phyloP scores from a whole-genome alignment of 139 green algal genomes.

The Chlorella sp. region DNA sequence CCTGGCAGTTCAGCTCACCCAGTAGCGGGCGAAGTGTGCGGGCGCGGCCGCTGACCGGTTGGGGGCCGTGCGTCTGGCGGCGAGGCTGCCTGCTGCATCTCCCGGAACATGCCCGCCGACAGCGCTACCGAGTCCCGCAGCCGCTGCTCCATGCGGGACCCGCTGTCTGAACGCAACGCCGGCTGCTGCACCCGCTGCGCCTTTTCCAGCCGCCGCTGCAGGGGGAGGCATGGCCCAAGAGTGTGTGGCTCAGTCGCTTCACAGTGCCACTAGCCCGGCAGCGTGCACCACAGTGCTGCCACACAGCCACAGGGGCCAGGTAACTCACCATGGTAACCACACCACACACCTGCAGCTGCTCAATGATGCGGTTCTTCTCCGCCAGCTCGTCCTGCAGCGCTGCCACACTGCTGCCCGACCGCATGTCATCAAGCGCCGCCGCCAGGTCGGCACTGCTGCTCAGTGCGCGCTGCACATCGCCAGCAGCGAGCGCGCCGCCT shows the following conservation, averaged over 20 bases:
- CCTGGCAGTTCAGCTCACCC: too few species aligned
- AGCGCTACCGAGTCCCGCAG: conserved; percentile 12
- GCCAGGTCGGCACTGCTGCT: conserved; percentile 16
- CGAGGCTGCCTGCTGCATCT: background rate
- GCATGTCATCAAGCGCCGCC: background rate
- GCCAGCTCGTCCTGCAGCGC: conserved; percentile 22
- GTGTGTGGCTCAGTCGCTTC: too few species aligned
- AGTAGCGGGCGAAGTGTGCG: background rate
- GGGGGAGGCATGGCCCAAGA: background rate
- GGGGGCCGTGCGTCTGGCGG: background rate
- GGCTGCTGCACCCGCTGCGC: background rate
- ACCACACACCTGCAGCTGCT: conserved; percentile 26
- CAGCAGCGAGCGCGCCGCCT: background rate
- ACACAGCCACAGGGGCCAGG: too few species aligned
- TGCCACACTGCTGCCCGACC: conserved; percentile 3
- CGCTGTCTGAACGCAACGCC: background rate
- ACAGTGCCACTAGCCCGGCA: too few species aligned
- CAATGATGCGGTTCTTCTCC: conserved; percentile 31
- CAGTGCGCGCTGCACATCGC: background rate
- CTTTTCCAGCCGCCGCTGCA: conserved; percentile 25
- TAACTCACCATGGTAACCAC: too few species aligned
- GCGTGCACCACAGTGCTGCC: too few species aligned
- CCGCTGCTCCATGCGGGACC: background rate
- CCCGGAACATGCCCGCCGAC: background rate
- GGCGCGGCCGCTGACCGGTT: background rate